These are phyloP conservation scores for Elsinoe arachidis DNA, from an alignment of 2,329 filamentous ascomycete genomes.

Conservation along the genomic window DNA sequence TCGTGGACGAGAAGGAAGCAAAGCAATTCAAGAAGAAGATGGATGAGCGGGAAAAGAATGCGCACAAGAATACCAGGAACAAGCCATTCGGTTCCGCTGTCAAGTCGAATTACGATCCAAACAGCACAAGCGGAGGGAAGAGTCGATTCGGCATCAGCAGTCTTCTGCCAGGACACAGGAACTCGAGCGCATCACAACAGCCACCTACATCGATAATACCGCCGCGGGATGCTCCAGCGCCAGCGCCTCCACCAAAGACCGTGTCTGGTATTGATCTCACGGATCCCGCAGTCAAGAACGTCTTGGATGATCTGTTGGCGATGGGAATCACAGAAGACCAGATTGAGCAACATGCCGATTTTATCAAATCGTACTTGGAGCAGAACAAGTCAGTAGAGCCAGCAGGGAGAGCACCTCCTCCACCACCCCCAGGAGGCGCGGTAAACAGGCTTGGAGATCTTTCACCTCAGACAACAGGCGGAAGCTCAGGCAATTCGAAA, in stretches of 20 bases:
- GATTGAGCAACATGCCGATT: constrained; percentile 58
- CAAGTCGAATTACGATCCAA: constrained; percentile 27
- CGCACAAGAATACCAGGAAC: constrained; percentile 73
- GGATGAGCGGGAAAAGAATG: constrained; percentile 91
- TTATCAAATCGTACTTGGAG: constrained; percentile 59
- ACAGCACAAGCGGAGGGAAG: constrained; percentile 18
- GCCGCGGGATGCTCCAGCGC: constrained; percentile 27
- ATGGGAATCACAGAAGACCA: constrained; percentile 63
- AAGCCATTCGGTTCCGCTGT: constrained; percentile 58
- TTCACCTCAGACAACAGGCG: constrained; percentile 55
- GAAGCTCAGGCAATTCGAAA: constrained; percentile 44
- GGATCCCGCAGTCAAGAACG: constrained; percentile 53
- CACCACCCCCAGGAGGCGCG: constrained; percentile 48
- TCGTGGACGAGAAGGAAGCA: constrained; percentile 94
- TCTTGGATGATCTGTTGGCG: constrained; percentile 51
- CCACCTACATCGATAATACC: constrained; percentile 43
- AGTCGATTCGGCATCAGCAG: constrained; percentile 46
- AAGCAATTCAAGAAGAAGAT: constrained; percentile 97
- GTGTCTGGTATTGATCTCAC: constrained; percentile 48
- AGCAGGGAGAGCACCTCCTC: constrained; percentile 46
- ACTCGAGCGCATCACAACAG: constrained; percentile 34
- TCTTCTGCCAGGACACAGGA: constrained; percentile 42
- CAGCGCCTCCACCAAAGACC: constrained; percentile 17
- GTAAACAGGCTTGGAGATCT: constrained; percentile 36
- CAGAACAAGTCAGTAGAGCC: constrained; percentile 50